Conservation (phyloP, 805 yeast genomes). For the Scheffersomyces spartinae region DNA sequence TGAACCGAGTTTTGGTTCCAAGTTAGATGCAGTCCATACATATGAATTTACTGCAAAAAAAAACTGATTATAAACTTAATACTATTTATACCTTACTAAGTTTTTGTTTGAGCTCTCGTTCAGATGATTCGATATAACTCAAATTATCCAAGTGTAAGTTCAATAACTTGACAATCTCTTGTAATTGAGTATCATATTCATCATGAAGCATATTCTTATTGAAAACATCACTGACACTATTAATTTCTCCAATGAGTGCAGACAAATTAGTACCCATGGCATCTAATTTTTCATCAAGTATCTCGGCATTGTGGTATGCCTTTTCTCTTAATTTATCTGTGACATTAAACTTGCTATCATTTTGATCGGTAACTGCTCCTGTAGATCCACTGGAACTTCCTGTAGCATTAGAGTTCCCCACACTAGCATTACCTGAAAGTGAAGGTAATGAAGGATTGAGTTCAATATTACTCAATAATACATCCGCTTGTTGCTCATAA, state of each 20-base stretch:
- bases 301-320: slow-evolving; percentile 80
- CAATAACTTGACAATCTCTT: slow-evolving; percentile 67
- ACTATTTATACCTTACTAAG: no score
- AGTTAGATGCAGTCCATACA: no score
- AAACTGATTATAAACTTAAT: no score
- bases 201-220: slow-evolving; percentile 42
- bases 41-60: no score
- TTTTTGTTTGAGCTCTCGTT: slow-evolving; percentile 56
- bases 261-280: slow-evolving; percentile 65
- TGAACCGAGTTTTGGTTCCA: no score
- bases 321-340: slow-evolving; percentile 83
- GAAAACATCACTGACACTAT: slow-evolving; percentile 70
- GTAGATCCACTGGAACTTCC: slow-evolving; percentile 14
- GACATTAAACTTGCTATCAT: slow-evolving; percentile 24
- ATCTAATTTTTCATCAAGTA: slow-evolving; percentile 71
- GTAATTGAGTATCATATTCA: slow-evolving; percentile 35
- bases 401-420: slow-evolving; percentile 21
- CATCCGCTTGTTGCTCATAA: slow-evolving; percentile 67
- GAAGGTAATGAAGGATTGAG: slow-evolving; percentile 8
- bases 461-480: slow-evolving; percentile 29
- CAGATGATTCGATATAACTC: slow-evolving; percentile 73
- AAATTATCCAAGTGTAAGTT: slow-evolving; percentile 85
- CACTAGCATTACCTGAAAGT: slow-evolving; percentile 10
- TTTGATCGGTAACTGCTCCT: slow-evolving; percentile 10
- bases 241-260: slow-evolving; percentile 69